Evolutionary conservation across 2,329 filamentous ascomycete species (phyloP).

Genomic region (Achaetomium macrosporum): DNA sequence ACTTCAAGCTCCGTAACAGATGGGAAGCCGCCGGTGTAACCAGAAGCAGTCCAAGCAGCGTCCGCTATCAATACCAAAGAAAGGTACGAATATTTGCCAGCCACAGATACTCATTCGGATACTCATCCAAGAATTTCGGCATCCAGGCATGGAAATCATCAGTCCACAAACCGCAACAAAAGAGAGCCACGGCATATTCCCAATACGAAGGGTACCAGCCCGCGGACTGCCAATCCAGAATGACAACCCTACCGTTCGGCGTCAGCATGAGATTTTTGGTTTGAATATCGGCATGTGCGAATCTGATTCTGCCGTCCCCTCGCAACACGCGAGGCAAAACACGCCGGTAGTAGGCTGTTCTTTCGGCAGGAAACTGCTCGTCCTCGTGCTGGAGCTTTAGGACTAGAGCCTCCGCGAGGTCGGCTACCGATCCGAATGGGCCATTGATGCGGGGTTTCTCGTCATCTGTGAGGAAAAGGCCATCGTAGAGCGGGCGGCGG

Average conservation of each 20-base stretch:
- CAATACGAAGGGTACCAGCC: slow-evolving; percentile 6
- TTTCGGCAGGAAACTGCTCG: background rate
- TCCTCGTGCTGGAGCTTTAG: background rate
- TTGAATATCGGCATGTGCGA: background rate
- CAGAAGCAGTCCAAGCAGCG: too few species aligned
- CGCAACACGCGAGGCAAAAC: background rate
- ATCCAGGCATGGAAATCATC: background rate
- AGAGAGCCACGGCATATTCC: background rate
- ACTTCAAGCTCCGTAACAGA: too few species aligned
- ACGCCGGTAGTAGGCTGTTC: background rate
- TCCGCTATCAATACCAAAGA: background rate
- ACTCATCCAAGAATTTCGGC: background rate
- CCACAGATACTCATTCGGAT: slow-evolving; percentile 1
- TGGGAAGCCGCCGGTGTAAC: too few species aligned
- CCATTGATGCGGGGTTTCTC: background rate
- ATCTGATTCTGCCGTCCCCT: background rate
- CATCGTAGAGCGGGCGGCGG: background rate
- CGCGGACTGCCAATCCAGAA: slow-evolving; percentile 4
- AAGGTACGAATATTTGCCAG: background rate
- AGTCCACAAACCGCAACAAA: background rate
- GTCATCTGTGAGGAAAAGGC: background rate
- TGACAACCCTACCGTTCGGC: background rate
- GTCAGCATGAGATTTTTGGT: background rate
- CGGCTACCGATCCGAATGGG: background rate
- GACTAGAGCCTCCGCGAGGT: background rate